phyloP scores from a whole-genome alignment of 306 rosid genomes.

The Quercus aquifolioides region DNA sequence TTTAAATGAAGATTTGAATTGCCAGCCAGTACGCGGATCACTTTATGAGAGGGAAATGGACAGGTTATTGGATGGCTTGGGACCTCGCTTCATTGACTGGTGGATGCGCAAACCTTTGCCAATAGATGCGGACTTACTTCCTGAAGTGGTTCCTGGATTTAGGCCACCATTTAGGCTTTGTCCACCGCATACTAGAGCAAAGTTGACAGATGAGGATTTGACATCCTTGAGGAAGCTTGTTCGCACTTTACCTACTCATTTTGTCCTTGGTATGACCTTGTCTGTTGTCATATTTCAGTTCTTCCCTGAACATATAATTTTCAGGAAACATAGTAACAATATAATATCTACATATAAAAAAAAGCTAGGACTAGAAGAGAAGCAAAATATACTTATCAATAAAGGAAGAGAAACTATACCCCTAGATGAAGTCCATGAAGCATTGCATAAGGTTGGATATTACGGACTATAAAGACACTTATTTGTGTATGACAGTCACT shows the following conservation, averaged over 20 bases:
- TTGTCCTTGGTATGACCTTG: constrained; percentile 70
- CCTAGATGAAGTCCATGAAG: background rate
- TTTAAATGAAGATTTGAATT: constrained; percentile 15
- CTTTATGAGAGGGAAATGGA: constrained; percentile 81
- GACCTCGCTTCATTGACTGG: constrained; percentile 93
- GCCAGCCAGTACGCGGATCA: constrained; percentile 37
- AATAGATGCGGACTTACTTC: constrained; percentile 86
- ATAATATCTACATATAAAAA: background rate
- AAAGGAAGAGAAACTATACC: background rate
- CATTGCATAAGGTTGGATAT: too few relatives aligned
- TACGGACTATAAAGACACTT: background rate
- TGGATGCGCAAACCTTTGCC: constrained; percentile 94
- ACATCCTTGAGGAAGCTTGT: constrained; percentile 73
- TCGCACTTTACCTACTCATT: constrained; percentile 72
- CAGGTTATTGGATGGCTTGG: constrained; percentile 73
- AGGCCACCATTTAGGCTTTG: constrained; percentile 62
- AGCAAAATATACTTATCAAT: background rate
- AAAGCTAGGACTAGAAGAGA: background rate
- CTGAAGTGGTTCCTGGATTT: constrained; percentile 71
- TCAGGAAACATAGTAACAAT: background rate
- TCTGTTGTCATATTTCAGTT: constrained; percentile 16
- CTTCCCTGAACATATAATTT: background rate
- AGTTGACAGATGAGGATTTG: constrained; percentile 55
- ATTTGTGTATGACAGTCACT: background rate
- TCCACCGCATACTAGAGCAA: constrained; percentile 50